Evolutionary conservation across 495 filamentous ascomycete genomes (phyloP), one percentile per base, ranked within the genome.

Genomic region (Astrothelium subdiscretum): DNA sequence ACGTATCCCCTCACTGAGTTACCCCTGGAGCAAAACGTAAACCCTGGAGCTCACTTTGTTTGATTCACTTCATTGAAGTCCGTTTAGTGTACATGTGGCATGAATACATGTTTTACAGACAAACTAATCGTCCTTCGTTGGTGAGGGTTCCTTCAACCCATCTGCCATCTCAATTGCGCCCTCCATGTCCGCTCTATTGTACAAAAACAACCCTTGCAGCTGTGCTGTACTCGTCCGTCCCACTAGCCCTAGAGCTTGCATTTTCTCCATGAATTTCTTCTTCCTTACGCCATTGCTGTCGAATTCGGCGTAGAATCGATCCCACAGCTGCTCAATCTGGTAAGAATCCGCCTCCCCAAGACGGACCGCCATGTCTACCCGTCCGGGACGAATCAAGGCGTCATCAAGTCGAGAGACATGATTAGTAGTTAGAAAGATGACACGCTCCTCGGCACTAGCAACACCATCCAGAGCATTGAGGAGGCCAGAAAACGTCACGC

Each of bases 391-490:
- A 31, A 98, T 87, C 43, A 98, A 77, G 26, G 94, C 94, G 65
- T 85, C 83, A 68, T 98, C 94, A 1, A 98, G 81, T 20, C 89
- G 82, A 61, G 95, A 89, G 31, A 95, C 83, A 64, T 97, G 89
- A 66, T 98, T 98, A 24, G 94, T 98, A 4, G 94, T 98, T 58
- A 98, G 81, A 72, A 98, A 94, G 18, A 95, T 83, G 59, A 98
- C 86, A 18, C 94, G 81, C 73, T 97, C 91, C 68, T 98, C 94
- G 2, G 90, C 90, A 62, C 92, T 95, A n/a, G 92, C 91, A 8
- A 97, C 86, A 0, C 94, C 94, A 66, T 98, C 94, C 15, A 98
- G 76, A 0, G 95, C 91, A 74, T 98, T 98, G 62, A 98, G 74
- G 58, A 98, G 71, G 0, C 94, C 94, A 0, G 94, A 97, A 71